These are phyloP conservation scores for Tremella fuciformis DNA, from an alignment of 768 basidiomycete species.

Conservation along the genomic window DNA sequence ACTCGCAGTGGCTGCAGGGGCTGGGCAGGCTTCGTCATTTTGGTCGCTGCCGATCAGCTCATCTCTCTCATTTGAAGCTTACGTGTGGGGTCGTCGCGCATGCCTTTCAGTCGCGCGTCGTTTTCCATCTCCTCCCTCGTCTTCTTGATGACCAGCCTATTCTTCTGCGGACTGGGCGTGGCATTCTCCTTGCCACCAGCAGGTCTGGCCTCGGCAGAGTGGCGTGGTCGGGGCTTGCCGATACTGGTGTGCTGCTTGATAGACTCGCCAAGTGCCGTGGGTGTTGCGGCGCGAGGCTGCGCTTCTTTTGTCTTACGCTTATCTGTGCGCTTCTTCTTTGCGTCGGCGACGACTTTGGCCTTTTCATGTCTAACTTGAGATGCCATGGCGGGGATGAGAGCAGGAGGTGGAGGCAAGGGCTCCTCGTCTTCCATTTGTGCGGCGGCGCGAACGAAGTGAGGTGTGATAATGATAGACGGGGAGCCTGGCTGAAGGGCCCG, in stretches of 20 bases:
- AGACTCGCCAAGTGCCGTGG: conserved; percentile 32
- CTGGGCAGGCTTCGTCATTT: conserved; percentile 39
- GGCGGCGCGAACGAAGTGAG: conserved; percentile 49
- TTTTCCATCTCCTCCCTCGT: conserved; percentile 12
- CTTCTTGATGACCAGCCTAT: conserved; percentile 31
- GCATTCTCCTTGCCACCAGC: conserved; percentile 10
- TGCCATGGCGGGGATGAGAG: conserved; percentile 9
- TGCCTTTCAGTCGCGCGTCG: background rate
- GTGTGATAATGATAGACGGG: conserved; percentile 44
- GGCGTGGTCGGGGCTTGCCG: background rate
- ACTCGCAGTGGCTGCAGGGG: conserved; percentile 22
- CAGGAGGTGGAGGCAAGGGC: conserved; percentile 11
- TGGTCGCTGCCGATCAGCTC: conserved; percentile 30
- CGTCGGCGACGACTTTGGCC: conserved; percentile 3
- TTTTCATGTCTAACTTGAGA: conserved; percentile 1
- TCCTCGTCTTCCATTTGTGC: conserved; percentile 30
- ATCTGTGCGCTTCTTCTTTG: conserved; percentile 27
- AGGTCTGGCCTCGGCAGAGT: background rate
- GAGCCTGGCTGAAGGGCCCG: conserved; percentile 33
- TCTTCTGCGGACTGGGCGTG: conserved; percentile 18
- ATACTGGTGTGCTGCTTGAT: conserved; percentile 44
- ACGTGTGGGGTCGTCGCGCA: conserved; percentile 39
- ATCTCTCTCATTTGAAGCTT: conserved; percentile 8
- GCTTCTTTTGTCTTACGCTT: conserved; percentile 17
- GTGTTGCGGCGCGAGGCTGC: conserved; percentile 19